Conservation (phyloP, 78 protist species). For the Dictyostelium discoideum region dicty_2.7 NC_007088.5:7984001-7984500, state of each 20-base stretch:
- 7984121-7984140: not conserved
- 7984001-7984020: slow-evolving; percentile 10
- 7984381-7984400: no score
- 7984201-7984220: not conserved
- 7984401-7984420: no score
- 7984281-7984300: not conserved
- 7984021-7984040: not conserved
- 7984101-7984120: not conserved
- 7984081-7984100: not conserved
- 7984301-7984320: no score
- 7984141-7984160: not conserved
- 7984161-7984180: not conserved
- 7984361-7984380: no score
- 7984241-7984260: not conserved
- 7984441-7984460: no score
- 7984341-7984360: no score
- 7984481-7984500: no score
- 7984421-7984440: no score
- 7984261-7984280: not conserved
- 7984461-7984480: no score
- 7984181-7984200: not conserved
- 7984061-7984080: not conserved
- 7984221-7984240: not conserved
- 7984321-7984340: no score
- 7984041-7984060: not conserved